A percentile compares a stretch with the other conserved stretches of the same genome.
Conservation (phyloP, 495 filamentous ascomycete genomes). For the Talaromyces stipitatus region DNA sequence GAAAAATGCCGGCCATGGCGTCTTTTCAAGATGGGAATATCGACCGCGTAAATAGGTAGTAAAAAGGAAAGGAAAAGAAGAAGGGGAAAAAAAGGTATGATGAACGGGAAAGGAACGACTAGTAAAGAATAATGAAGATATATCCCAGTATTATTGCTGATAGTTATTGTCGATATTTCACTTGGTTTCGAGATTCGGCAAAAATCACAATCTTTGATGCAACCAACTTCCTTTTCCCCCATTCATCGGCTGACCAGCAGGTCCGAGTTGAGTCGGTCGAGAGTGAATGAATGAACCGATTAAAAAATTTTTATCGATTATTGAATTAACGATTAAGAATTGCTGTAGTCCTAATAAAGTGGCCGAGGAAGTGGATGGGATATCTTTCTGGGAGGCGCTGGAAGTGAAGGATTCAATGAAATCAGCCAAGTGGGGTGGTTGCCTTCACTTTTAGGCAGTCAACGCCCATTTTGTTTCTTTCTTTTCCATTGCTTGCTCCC, state of each 20-base stretch:
- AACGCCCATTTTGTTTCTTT: background rate
- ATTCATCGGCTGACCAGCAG: constrained; percentile 5
- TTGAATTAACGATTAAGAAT: background rate
- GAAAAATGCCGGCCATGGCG: constrained; percentile 81
- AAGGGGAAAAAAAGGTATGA: background rate
- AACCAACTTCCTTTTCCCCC: background rate
- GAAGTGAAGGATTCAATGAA: background rate
- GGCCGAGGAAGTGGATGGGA: background rate
- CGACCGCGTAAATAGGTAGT: too few species aligned
- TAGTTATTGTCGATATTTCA: background rate
- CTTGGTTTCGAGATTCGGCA: constrained; percentile 1
- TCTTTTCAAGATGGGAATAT: background rate
- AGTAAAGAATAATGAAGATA: background rate
- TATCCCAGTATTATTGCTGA: background rate
- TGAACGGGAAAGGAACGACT: background rate
- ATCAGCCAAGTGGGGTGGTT: background rate
- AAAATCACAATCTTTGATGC: background rate
- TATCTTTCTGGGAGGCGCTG: background rate
- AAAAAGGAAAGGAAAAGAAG: background rate
- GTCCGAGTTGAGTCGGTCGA: constrained; percentile 3
- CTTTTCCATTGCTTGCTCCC: too few species aligned
- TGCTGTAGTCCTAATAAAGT: background rate
- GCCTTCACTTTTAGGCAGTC: background rate
- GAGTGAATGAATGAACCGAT: background rate
- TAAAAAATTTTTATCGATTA: background rate